Base-by-base conservation (phyloP, 1,284 basidiomycete genomes). In the Hypsizygus ulmarius region DNA sequence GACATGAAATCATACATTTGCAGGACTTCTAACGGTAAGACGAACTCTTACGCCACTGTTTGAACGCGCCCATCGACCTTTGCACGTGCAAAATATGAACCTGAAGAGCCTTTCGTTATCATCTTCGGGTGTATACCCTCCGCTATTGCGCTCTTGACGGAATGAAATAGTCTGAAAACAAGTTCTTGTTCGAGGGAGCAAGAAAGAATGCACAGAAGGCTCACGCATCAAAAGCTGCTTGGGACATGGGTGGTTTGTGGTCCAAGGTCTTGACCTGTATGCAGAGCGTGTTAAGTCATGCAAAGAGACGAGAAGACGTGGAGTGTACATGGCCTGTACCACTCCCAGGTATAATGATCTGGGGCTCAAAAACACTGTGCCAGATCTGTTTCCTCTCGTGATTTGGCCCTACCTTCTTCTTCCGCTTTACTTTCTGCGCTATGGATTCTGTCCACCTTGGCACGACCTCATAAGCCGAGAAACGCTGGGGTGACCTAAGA, bases 61-160 rank as follows among this genome's bases (percentile, higher is more conserved):
- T 87, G 84, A 5, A 89, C 76, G 34, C 73, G 72, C 12, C 81
- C 84, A 12, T 89, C 84, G 21, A 76, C 68, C 65, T 84, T 89
- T 0, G 84, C 81, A 50, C 88, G 79, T 16, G 87, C 88, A 67
- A 93, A 94, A 66, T 94, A 94, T 41, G 86, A 90, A 0, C 91
- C 91, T 10, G 86, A 90, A 2, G 87, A 91, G 8, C 91, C 91
- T 59, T 92, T 92, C 3, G 78, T 68, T 46, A 93, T 94, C 79
- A 94, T 87, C 64, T 91, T 91, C 1, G 92, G 92, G 58, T 94
- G 90, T 39, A 91, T 76, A 11, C 87, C 89, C 29, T 84, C 82
- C 3, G 69, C 55, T 58, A 94, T 90, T 9, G 89, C 86, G 47
- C 67, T 71, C 58, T 78, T 81, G 25, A 92, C 82, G 34, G 80